Percentiles rank a stretch among this genome's conserved stretches.
These are phyloP conservation scores for Termitomyces sp. DNA, from an alignment of 768 basidiomycete species.

Conservation along the genomic window DNA sequence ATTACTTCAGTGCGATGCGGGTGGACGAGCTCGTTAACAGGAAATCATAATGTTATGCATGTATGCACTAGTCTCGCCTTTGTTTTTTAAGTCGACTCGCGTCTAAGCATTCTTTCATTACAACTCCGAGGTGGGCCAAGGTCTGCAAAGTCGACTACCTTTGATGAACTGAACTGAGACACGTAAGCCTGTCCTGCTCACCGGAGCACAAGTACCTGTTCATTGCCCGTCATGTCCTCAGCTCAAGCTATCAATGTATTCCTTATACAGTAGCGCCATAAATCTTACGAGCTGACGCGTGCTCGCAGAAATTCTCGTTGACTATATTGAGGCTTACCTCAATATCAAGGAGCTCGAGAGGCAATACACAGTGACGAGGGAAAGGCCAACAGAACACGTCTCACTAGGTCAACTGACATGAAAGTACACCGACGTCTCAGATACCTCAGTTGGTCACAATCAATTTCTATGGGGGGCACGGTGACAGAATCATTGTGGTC, in stretches of 20 bases:
- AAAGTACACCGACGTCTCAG: neutral
- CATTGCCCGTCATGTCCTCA: neutral
- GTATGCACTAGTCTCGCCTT: neutral
- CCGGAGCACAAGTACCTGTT: neutral
- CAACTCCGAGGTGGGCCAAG: neutral
- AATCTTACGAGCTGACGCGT: neutral
- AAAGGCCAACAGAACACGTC: neutral
- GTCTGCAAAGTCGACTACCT: neutral
- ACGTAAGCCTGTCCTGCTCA: neutral
- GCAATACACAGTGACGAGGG: neutral
- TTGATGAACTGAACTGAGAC: neutral
- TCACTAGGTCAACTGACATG: neutral
- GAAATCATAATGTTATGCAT: neutral
- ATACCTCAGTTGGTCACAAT: neutral
- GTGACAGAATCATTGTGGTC: neutral
- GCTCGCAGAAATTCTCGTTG: neutral
- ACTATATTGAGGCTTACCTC: too few species aligned
- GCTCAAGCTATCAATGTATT: neutral
- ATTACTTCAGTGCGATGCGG: conserved; percentile 41
- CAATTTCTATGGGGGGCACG: neutral
- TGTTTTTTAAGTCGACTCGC: too few species aligned
- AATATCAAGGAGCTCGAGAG: too few species aligned
- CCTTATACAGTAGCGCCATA: neutral
- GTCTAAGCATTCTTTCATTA: neutral
- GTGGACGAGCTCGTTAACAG: neutral